Evolutionary conservation across 169 alveolate species (phyloP).

Genomic region (Babesia bigemina): DNA sequence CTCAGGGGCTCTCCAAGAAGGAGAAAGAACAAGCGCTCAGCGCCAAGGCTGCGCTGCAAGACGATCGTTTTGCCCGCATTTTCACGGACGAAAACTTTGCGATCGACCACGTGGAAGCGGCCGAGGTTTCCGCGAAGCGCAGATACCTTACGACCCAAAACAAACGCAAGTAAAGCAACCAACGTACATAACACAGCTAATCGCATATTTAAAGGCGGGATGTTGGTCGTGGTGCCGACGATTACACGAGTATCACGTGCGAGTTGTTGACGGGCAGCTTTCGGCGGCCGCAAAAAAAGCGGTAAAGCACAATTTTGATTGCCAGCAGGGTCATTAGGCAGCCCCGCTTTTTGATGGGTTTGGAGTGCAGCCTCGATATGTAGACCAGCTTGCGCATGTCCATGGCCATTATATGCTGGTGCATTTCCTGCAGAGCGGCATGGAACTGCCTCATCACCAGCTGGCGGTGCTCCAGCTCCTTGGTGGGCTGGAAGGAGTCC

Average conservation of each 20-base stretch:
- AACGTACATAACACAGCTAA: not conserved
- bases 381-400: constrained; percentile 55
- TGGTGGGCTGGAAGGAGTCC: not conserved
- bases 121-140: constrained; percentile 7
- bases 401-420: constrained; percentile 9
- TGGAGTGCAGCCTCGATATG: constrained; percentile 54
- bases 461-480: constrained; percentile 8
- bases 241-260: not conserved
- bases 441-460: constrained; percentile 18
- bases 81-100: constrained; percentile 71
- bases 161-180: not conserved
- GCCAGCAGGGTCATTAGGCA: constrained; percentile 40
- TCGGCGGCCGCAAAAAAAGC: constrained; percentile 64
- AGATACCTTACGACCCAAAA: not conserved
- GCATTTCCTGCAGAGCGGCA: constrained; percentile 18
- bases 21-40: constrained; percentile 49
- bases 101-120: constrained; percentile 59
- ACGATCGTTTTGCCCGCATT: constrained; percentile 60
- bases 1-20: constrained; percentile 58
- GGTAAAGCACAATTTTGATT: constrained; percentile 48
- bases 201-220: not conserved
- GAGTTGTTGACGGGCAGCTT: constrained; percentile 4
- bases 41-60: constrained; percentile 66
- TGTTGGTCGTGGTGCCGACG: not conserved
- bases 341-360: constrained; percentile 52